Base-by-base conservation (phyloP, 2,329 filamentous ascomycete species). In the Penicillium sclerotigenum region DNA sequence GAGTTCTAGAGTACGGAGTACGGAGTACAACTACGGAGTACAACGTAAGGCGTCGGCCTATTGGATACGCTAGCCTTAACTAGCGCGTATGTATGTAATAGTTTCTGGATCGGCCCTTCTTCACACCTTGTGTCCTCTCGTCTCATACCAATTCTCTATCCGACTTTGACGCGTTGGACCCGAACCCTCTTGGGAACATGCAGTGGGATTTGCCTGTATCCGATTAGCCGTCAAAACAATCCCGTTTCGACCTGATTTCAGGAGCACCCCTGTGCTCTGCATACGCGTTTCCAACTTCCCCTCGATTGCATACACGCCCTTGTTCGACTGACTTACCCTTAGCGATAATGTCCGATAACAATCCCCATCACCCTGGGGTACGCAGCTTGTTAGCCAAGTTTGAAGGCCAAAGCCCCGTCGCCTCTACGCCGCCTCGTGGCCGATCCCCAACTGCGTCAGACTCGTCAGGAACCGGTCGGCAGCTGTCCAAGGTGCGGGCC, bases 351-450 rank as follows among this genome's bases (percentile, higher is more conserved):
- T 59, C 63, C 47, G 64, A 66, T 50, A 65, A 59, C 54, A 65
- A 65, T 47, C 46, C 58, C 47, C 64, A 56, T 40, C 65, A 71
- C 47, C 69, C 68, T 24, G 85, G 83, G 68, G 87, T 90, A 68
- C 87, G 81, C 77, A 89, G 89, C 76, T 83, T 92, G 63, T 82
- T 87, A 66, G 89, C 89, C 69, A 90, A 89, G 82, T 91, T 91
- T 72, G 89, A 92, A 79, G 83, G 81, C 71, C 83, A 84, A 64
- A 79, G 79, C 59, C 84, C 62, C 43, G 66, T 85, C 63, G 78
- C 80, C 56, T 87, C 83, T 65, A 82, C 85, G 62, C 84, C 86
- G 16, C 87, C 88, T 61, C 81, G 88, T 77, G 88, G 88, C 59
- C 81, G 88, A 72, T 88, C 86, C 56, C 87, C 87, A 52, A 84